Evolutionary conservation across 2,329 filamentous ascomycete genomes (phyloP).

Genomic region (Ceratocystis lukuohia): DNA sequence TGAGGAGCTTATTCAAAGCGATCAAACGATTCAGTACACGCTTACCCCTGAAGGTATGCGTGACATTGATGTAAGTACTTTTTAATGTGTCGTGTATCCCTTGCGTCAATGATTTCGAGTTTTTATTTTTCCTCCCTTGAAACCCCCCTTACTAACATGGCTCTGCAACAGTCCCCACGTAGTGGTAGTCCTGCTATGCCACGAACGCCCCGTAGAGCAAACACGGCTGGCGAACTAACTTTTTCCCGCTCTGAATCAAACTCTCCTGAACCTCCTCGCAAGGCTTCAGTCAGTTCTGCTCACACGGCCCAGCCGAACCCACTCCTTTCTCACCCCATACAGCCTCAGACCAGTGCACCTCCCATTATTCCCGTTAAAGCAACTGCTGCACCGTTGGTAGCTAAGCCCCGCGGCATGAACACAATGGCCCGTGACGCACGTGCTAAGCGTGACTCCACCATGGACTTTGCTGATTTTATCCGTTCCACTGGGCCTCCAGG

Average conservation of each 20-base stretch:
- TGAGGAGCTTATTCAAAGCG: conserved; percentile 68
- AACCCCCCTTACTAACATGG: conserved; percentile 7
- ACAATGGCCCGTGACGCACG: conserved; percentile 55
- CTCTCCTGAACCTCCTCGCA: conserved; percentile 24
- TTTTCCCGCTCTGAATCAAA: conserved; percentile 39
- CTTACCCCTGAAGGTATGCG: conserved; percentile 69
- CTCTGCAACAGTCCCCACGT: conserved; percentile 15
- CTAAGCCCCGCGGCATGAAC: conserved; percentile 2
- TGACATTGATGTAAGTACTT: conserved; percentile 51
- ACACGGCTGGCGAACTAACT: conserved; percentile 29
- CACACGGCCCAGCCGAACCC: conserved; percentile 16
- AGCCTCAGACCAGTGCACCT: conserved; percentile 7
- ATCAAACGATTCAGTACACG: conserved; percentile 71
- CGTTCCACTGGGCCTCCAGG: conserved; percentile 64
- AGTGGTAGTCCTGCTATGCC: conserved; percentile 31
- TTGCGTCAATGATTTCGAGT: not conserved
- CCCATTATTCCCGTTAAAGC: conserved; percentile 21
- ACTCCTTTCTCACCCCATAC: conserved; percentile 17
- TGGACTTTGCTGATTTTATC: conserved; percentile 82
- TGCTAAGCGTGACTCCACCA: conserved; percentile 54
- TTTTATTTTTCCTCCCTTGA: conserved; percentile 2
- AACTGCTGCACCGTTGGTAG: not conserved
- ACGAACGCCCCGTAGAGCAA: conserved; percentile 35
- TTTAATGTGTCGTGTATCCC: not conserved
- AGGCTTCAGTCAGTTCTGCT: conserved; percentile 19